Conservation (phyloP, 2,329 filamentous ascomycete species). For the Malbranchea cinnamomea region DNA sequence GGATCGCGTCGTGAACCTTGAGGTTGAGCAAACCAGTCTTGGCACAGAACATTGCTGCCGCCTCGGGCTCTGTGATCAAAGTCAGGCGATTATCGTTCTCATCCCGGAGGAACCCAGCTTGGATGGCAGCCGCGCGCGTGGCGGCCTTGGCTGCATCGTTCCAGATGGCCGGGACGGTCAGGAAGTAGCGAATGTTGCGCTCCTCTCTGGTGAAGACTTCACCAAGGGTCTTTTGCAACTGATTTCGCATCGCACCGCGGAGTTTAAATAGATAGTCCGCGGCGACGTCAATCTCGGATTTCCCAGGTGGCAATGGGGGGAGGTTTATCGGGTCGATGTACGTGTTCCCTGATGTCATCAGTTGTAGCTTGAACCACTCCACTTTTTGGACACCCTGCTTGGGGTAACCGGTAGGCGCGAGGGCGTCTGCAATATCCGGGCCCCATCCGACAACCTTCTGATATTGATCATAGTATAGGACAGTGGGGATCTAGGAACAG, state of each 20-base stretch:
- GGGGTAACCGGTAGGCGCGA: constrained; percentile 91
- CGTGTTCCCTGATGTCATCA: constrained; percentile 97
- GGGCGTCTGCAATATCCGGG: constrained; percentile 89
- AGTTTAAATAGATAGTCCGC: constrained; percentile 98
- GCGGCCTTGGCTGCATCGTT: constrained; percentile 97
- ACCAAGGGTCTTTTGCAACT: constrained; percentile 87
- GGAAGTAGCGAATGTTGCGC: constrained; percentile 92
- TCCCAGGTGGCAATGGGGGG: constrained; percentile 88
- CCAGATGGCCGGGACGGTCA: constrained; percentile 99
- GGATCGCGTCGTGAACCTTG: constrained; percentile 94
- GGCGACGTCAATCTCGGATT: constrained; percentile 98
- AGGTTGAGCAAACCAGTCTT: constrained; percentile 92
- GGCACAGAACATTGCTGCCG: constrained; percentile 91
- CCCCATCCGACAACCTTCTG: constrained; percentile 99
- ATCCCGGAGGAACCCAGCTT: constrained; percentile 89
- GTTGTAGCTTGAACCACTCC: constrained; percentile 98
- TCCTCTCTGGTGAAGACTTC: constrained; percentile 98
- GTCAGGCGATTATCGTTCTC: constrained; percentile 96
- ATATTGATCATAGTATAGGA: constrained; percentile 99
- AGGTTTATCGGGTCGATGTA: constrained; percentile 99
- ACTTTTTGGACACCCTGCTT: constrained; percentile 98
- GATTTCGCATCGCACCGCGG: constrained; percentile 88
- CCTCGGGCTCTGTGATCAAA: constrained; percentile 89
- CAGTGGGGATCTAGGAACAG: constrained; percentile 70
- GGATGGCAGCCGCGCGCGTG: constrained; percentile 86